These are phyloP conservation scores for Pisolithus thermaeus DNA, from an alignment of 1,284 basidiomycete genomes.

Conservation along the genomic window DNA sequence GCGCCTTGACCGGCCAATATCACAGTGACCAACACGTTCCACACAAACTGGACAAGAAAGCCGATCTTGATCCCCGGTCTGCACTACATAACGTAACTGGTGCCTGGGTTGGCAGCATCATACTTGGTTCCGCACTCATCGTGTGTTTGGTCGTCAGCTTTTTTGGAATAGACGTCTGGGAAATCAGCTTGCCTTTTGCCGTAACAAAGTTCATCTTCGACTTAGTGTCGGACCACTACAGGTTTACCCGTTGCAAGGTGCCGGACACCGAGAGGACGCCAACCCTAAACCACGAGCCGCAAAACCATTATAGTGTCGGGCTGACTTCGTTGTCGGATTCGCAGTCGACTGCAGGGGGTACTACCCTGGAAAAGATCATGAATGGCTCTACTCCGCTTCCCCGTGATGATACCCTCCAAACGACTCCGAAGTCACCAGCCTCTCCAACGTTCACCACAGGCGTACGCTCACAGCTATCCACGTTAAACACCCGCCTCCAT, in stretches of 20 bases:
- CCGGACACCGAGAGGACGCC: neutral
- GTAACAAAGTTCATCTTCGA: constrained; percentile 67
- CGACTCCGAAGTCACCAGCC: no score
- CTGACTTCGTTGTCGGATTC: neutral
- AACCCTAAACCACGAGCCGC: neutral
- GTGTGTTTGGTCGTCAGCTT: constrained; percentile 53
- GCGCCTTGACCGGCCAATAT: constrained; percentile 52
- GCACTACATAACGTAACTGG: constrained; percentile 47
- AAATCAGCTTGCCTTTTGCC: constrained; percentile 87
- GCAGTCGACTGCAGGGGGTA: neutral
- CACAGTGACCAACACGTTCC: constrained; percentile 48
- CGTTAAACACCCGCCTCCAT: constrained; percentile 22
- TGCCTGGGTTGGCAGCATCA: constrained; percentile 45
- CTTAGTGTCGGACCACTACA: constrained; percentile 52
- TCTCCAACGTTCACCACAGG: no score
- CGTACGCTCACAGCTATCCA: constrained; percentile 13
- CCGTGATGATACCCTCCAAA: constrained; percentile 8
- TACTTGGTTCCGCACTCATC: constrained; percentile 45
- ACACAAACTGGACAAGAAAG: constrained; percentile 33
- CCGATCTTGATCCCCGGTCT: constrained; percentile 36
- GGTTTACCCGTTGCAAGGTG: constrained; percentile 25
- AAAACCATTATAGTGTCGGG: neutral
- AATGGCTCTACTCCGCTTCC: neutral
- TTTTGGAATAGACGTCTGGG: constrained; percentile 66
- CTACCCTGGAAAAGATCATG: constrained; percentile 3